Conservation (phyloP, 176 grass and related monocot genomes). For the Rhynchospora tenuis region DNA sequence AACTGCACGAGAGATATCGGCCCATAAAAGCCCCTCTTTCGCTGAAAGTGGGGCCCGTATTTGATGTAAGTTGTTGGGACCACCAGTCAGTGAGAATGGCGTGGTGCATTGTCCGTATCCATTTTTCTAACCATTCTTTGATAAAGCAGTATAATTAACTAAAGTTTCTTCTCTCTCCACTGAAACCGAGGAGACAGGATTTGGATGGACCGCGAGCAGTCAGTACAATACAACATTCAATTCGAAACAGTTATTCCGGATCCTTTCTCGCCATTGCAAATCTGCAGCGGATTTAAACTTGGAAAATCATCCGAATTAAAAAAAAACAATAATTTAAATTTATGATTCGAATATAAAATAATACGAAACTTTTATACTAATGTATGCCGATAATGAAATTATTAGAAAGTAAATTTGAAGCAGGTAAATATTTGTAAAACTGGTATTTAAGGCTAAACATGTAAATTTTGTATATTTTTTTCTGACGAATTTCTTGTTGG, state of each 20-base stretch:
- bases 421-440: no score
- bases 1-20: background rate
- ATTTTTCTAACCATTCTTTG: background rate
- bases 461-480: no score
- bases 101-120: background rate
- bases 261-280: no score
- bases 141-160: background rate
- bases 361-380: no score
- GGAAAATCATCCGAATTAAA: no score
- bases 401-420: no score
- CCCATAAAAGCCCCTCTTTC: background rate
- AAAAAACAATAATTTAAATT: no score
- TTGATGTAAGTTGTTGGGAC: background rate
- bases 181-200: slow-evolving; percentile 18
- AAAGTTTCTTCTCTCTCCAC: background rate
- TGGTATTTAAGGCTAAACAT: no score
- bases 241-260: background rate
- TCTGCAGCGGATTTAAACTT: no score
- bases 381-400: no score
- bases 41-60: background rate
- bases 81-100: background rate
- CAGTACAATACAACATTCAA: background rate
- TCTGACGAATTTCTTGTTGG: no score
- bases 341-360: no score
- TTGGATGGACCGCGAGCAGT: background rate